Percentiles rank a stretch among this genome's conserved stretches.
Evolutionary conservation across 192 early-diverging fungal species (phyloP).

Genomic region (Coemansia sp.): DNA sequence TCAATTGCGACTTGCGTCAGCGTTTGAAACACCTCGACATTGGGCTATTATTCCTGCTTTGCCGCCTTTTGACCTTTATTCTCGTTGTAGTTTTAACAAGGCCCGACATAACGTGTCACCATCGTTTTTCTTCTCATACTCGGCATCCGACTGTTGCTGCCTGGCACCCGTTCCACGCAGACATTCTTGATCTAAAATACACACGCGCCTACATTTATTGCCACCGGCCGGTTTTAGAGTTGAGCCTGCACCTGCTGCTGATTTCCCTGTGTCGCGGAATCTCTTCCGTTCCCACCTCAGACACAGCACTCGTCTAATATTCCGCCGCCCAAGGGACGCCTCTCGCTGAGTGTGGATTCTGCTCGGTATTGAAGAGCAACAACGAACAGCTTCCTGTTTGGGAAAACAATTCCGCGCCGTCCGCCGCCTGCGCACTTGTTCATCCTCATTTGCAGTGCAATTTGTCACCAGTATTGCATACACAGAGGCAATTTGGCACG

Average conservation of each 20-base stretch:
- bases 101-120: background rate
- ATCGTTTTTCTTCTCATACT: background rate
- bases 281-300: conserved; percentile 7
- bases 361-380: conserved; percentile 6
- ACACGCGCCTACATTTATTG: conserved; percentile 9
- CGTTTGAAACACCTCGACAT: background rate
- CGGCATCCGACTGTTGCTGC: background rate
- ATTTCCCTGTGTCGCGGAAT: no score
- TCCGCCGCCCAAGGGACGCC: no score
- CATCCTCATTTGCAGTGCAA: background rate
- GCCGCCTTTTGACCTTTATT: background rate
- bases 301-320: no score
- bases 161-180: background rate
- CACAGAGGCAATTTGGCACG: background rate
- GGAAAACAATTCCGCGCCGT: conserved; percentile 3
- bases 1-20: background rate
- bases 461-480: conserved; percentile 5
- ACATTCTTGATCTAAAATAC: conserved; percentile 5
- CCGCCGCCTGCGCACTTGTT: background rate
- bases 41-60: background rate
- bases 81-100: background rate
- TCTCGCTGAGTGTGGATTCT: background rate
- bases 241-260: background rate
- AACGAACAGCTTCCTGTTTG: background rate
- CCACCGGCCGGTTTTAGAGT: background rate